Conservation (phyloP, 1,139 yeast genomes). For the Yamadazyma conglobata region DNA sequence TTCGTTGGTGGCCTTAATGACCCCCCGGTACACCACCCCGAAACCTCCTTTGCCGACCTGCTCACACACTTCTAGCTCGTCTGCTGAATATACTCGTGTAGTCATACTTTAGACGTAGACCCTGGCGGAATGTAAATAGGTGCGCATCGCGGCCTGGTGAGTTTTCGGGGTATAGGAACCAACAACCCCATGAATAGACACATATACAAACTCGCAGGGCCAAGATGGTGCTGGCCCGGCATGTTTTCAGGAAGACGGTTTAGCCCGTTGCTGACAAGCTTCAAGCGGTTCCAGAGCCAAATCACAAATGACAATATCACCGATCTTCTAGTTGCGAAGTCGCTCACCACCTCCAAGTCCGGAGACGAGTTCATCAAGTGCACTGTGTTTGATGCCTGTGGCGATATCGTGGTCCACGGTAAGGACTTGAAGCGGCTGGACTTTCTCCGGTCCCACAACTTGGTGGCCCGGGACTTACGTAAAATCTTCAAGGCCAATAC, state of each 20-base stretch:
- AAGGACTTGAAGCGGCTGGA: conserved; percentile 34
- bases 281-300: conserved; percentile 1
- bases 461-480: conserved; percentile 41
- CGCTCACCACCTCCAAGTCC: conserved; percentile 19
- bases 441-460: conserved; percentile 34
- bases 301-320: conserved; percentile 14
- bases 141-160: too few species aligned
- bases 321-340: conserved; percentile 22
- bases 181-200: too few species aligned
- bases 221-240: background rate
- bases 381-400: conserved; percentile 45
- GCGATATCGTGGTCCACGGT: conserved; percentile 39
- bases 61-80: conserved; percentile 55
- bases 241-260: too few species aligned
- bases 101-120: conserved; percentile 3
- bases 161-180: too few species aligned
- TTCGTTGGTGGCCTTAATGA: conserved; percentile 46
- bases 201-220: too few species aligned
- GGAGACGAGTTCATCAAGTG: conserved; percentile 48
- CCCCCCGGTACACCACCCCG: conserved; percentile 80
- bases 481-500: conserved; percentile 31
- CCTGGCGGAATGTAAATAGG: background rate
- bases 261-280: too few species aligned
- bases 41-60: conserved; percentile 88
- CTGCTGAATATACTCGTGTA: conserved; percentile 28